Evolutionary conservation across 2,329 filamentous ascomycete species (phyloP), one percentile per base, ranked within the genome.

Genomic region (Paraphaeosphaeria minitans): DNA sequence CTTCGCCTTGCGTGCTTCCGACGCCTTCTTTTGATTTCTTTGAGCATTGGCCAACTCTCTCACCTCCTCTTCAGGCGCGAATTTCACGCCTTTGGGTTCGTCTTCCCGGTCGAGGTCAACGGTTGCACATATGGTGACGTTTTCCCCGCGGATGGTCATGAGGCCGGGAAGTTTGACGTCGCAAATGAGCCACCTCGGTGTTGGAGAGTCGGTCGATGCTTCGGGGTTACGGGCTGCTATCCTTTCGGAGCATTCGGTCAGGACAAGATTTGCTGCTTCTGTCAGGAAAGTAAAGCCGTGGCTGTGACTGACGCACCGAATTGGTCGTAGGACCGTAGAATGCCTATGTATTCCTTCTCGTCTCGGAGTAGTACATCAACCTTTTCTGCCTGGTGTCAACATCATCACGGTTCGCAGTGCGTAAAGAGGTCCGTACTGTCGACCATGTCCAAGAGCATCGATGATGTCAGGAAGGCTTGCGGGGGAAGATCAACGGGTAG

Each of bases 381-480:
- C 81, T 99, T 99, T 82, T 99, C 95, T 98, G 77, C 48, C 27
- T 27, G 47, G 43, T 55, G 55, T 63, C 61, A 60, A 63, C 71
- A 5, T 64, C 72, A 46, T 29, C 21, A n/a, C 35, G 19, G 33
- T 12, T 21, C 29, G 39, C 37, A 39, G 29, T 22, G 22, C 45
- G 10, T 21, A 39, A 16, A 42, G 33, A 41, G 22, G 49, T 27
- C 24, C 69, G 59, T 70, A 98, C 94, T 99, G 81, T 99, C 95
- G 70, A 95, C 98, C 72, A 99, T 84, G 77, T 99, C 95, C 59
- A 99, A 83, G 59, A 99, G 83, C 82, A 98, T 95, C 55, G 95
- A 93, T 33, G 95, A 95, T 33, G 95, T 99, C 19, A 95, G 96
- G 81, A 99, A 99, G 90, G 98, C 97, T 82, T 99, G 94, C 59